Percentiles rank a stretch among this genome's conserved stretches.
These are phyloP conservation scores for Puccinellia tenuiflora DNA, from an alignment of 176 grass and related monocot species.

Conservation along the genomic window DNA sequence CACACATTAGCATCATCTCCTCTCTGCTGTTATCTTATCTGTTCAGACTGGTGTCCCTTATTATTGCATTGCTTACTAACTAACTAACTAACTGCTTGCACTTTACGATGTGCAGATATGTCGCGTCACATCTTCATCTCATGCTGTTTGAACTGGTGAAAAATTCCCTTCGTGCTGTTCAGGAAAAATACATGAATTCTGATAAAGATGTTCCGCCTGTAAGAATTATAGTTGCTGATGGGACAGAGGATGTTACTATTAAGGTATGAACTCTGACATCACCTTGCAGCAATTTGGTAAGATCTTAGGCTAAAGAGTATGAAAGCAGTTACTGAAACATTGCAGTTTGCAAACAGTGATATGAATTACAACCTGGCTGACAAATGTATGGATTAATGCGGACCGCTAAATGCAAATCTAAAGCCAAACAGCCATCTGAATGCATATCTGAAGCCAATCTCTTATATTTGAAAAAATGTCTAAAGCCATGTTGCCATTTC, in stretches of 20 bases:
- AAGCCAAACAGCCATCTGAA: background rate
- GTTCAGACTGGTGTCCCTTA: background rate
- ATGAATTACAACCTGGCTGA: background rate
- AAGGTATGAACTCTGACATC: conserved; percentile 47
- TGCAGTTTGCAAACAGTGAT: background rate
- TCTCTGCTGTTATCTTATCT: background rate
- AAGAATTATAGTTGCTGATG: conserved; percentile 94
- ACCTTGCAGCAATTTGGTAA: background rate
- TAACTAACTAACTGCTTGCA: conserved; percentile 13
- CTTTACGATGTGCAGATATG: conserved; percentile 54
- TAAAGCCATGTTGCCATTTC: background rate
- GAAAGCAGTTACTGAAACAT: background rate
- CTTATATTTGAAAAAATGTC: background rate
- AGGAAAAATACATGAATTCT: conserved; percentile 82
- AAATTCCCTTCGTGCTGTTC: conserved; percentile 92
- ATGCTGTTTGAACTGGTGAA: conserved; percentile 98
- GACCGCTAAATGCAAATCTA: background rate
- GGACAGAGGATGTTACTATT: conserved; percentile 92
- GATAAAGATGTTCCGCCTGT: conserved; percentile 71
- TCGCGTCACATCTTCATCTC: conserved; percentile 72
- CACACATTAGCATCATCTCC: background rate
- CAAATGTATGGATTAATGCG: background rate
- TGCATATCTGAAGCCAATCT: background rate
- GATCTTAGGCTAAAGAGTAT: background rate
- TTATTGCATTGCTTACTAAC: background rate